Conservation (phyloP, 2,329 filamentous ascomycete species). For the Pseudocercospora musae region DNA sequence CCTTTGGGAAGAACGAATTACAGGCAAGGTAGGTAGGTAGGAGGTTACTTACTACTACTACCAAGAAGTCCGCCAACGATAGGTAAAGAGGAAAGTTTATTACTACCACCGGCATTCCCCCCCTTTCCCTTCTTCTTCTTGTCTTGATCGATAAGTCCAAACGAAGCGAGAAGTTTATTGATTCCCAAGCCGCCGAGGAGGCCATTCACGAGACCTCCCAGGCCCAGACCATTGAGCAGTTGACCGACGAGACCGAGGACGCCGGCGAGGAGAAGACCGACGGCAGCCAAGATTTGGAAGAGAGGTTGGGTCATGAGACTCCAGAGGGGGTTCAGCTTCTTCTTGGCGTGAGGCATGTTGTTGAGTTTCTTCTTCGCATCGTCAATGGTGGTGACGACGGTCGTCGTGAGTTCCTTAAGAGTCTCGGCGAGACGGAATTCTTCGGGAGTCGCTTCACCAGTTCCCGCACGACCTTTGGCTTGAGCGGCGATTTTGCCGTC, state of each 20-base stretch:
- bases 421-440: constrained; percentile 81
- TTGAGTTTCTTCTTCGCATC: constrained; percentile 83
- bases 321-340: constrained; percentile 90
- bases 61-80: constrained; percentile 50
- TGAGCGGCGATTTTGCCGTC: constrained; percentile 81
- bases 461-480: constrained; percentile 75
- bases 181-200: constrained; percentile 74
- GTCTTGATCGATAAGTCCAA: constrained; percentile 60
- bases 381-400: constrained; percentile 79
- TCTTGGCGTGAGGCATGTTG: constrained; percentile 92
- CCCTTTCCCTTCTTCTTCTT: constrained; percentile 48
- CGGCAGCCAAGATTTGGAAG: constrained; percentile 87
- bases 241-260: constrained; percentile 82
- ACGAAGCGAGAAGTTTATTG: constrained; percentile 68
- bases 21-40: constrained; percentile 7
- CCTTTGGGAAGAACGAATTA: too few relatives aligned
- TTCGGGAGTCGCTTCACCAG: constrained; percentile 73
- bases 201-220: constrained; percentile 76
- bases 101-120: constrained; percentile 27
- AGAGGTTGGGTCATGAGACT: constrained; percentile 76
- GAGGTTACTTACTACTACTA: constrained; percentile 38
- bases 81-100: constrained; percentile 39
- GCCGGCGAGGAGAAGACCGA: constrained; percentile 76
- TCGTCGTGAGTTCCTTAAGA: constrained; percentile 80
- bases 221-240: constrained; percentile 74